Base-by-base conservation (phyloP, 1,284 basidiomycete species). In the Ganoderma meredithae region DNA sequence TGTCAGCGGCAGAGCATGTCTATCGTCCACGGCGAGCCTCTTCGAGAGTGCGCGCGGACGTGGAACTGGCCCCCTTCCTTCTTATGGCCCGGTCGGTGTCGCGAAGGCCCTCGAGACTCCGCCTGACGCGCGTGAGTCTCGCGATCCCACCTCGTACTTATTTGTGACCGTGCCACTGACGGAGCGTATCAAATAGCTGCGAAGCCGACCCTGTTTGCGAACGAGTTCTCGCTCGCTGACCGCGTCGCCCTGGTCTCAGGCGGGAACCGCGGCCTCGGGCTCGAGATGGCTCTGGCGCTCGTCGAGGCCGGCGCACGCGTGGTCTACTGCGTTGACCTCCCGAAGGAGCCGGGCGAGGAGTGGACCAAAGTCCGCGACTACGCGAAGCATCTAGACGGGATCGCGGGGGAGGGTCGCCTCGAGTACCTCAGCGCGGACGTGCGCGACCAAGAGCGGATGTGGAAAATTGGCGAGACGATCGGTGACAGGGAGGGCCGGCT, bases 261-360 rank as follows among this genome's bases (percentile, higher is more conserved):
- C 13, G 95, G 85, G 2, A 93, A 93, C 74, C 85, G 94, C 60
- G 94, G 94, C 1, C 85, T 96, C 12, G 94, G 95, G 3, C 85
- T 96, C 52, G 93, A 94, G 80, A 91, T 94, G 87, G 93, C 93
- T 39, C 83, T 94, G 66, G 88, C 90, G 5, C 81, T 94, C 47
- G 86, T 89, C 52, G 94, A 96, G 80, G 89, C 89, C 3, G 94
- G 93, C 61, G 92, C 93, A 3, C 84, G 90, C 19, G 88, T 82
- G 1, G 88, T 96, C 0, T 93, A 94, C 77, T 94, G 91, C 75
- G 79, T 95, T 43, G 95, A 96, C 78, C 81, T 95, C 6, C 87
- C 92, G 4, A 74, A 82, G 61, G 79, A 82, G 62, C 91, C 95
- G 0, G 88, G 88, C 4, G 83, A 86, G 2, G 91, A 93, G 75